These are phyloP conservation scores for Amanita rubescens DNA, from an alignment of 768 basidiomycete genomes.

Conservation along the genomic window DNA sequence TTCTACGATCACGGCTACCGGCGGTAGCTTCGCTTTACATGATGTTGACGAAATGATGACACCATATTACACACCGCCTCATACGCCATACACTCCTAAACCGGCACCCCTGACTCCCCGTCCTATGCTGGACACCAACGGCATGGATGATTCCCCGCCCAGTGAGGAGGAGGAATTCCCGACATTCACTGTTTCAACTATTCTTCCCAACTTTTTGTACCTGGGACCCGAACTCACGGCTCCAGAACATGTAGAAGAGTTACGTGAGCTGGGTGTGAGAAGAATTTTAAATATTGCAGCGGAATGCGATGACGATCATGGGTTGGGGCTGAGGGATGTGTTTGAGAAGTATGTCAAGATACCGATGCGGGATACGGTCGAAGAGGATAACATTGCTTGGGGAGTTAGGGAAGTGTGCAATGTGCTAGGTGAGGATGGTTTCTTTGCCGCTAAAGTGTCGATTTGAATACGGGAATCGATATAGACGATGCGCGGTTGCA, in stretches of 20 bases:
- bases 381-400: constrained; percentile 80
- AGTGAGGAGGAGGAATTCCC: constrained; percentile 57
- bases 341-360: constrained; percentile 86
- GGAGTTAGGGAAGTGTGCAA: constrained; percentile 83
- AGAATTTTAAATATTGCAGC: constrained; percentile 87
- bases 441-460: neutral
- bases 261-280: constrained; percentile 71
- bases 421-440: constrained; percentile 62
- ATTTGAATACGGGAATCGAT: neutral
- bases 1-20: neutral
- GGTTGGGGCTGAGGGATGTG: constrained; percentile 51
- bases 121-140: constrained; percentile 39
- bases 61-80: constrained; percentile 47
- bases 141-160: constrained; percentile 33
- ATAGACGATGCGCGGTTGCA: constrained; percentile 93
- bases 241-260: constrained; percentile 66
- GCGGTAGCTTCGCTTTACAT: neutral
- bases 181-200: constrained; percentile 78
- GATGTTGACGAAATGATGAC: constrained; percentile 34
- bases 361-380: constrained; percentile 92
- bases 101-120: constrained; percentile 60
- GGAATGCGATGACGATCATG: constrained; percentile 84
- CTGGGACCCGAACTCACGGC: constrained; percentile 82
- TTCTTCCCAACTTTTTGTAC: constrained; percentile 85
- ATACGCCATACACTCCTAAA: constrained; percentile 44